phyloP scores from a whole-genome alignment of 1,284 basidiomycete species.

The Schizopora paradoxa region DNA sequence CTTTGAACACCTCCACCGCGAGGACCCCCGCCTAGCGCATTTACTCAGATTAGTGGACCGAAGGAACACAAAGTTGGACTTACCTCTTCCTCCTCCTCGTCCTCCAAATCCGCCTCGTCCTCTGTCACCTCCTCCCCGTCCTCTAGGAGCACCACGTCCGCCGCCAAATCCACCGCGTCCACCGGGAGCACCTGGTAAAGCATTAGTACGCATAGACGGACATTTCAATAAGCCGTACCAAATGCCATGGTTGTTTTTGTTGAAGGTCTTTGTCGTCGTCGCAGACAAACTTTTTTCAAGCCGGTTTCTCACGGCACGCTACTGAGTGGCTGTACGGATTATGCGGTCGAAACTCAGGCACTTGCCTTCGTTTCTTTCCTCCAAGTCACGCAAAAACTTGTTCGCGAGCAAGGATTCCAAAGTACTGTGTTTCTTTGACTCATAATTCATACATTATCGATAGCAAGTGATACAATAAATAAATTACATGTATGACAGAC shows the following conservation, averaged over 20 bases:
- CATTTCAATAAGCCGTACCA: constrained; percentile 23
- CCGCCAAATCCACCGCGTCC: constrained; percentile 37
- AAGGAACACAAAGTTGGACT: constrained; percentile 18
- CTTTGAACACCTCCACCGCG: constrained; percentile 29
- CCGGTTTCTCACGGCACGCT: no score
- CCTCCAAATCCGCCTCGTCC: constrained; percentile 29
- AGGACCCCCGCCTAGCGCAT: constrained; percentile 28
- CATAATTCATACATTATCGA: not conserved
- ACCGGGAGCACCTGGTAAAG: constrained; percentile 39
- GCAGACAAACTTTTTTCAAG: no score
- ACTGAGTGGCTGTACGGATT: no score
- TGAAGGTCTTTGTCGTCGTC: no score
- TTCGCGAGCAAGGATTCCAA: no score
- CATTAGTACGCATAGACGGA: not conserved
- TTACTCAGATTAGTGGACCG: constrained; percentile 5
- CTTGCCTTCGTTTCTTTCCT: no score
- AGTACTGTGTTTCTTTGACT: no score
- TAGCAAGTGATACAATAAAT: not conserved
- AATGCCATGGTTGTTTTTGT: constrained; percentile 30
- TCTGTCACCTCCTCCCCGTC: constrained; percentile 26
- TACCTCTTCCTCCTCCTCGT: constrained; percentile 28
- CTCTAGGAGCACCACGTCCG: constrained; percentile 18
- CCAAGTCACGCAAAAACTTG: no score
- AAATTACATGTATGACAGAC: not conserved
- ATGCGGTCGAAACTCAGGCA: no score